Conservation (phyloP, 306 rosid genomes). For the Senna tora region DNA sequence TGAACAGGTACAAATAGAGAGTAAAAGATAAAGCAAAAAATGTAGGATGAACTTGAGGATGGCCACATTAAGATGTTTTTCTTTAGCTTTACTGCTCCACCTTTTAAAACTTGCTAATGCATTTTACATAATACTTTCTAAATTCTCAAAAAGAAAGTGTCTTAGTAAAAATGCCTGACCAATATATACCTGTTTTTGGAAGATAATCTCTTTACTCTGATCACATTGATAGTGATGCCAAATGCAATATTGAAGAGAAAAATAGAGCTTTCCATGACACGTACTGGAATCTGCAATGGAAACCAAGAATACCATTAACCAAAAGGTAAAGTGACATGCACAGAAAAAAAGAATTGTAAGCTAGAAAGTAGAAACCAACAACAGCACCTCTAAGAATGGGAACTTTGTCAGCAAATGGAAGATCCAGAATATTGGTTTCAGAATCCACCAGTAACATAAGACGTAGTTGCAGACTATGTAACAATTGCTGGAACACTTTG, state of each 20-base stretch:
- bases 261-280: constrained; percentile 50
- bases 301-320: constrained; percentile 8
- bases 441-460: constrained; percentile 85
- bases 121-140: neutral
- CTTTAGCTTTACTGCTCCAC: neutral
- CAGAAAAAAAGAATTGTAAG: constrained; percentile 20
- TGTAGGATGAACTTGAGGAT: neutral
- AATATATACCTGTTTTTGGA: constrained; percentile 60
- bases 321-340: constrained; percentile 7
- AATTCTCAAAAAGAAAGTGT: constrained; percentile 30
- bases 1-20: neutral
- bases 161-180: constrained; percentile 21
- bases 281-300: constrained; percentile 53
- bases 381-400: constrained; percentile 60
- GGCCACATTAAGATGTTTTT: neutral
- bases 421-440: constrained; percentile 56
- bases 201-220: constrained; percentile 56
- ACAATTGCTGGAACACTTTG: constrained; percentile 51
- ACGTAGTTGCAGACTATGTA: constrained; percentile 48
- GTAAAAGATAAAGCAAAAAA: neutral
- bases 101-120: constrained; percentile 23
- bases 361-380: constrained; percentile 23
- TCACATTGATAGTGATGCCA: constrained; percentile 67
- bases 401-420: constrained; percentile 53
- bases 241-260: constrained; percentile 64